Evolutionary conservation across 768 basidiomycete species (phyloP), one percentile per base, ranked within the genome.

Genomic region (Kwoniella sp.): DNA sequence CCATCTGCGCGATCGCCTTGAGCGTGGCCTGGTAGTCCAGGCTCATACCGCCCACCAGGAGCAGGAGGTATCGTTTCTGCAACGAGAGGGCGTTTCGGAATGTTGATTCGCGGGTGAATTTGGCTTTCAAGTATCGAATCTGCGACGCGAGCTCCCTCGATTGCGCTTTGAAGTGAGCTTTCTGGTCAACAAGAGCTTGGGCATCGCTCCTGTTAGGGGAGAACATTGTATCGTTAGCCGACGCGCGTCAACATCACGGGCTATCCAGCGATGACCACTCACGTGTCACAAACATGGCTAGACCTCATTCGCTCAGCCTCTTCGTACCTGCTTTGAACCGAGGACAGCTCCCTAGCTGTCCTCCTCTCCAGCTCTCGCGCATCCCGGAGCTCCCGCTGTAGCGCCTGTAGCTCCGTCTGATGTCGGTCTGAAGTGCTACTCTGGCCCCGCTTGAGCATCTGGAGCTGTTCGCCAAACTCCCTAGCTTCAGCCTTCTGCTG

Each of bases 121-220:
- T 89, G 48, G 87, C 86, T 72, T 98, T 93, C 61, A 98, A 79
- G 74, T 95, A 96, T 34, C 80, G 81, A 53, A 95, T 89, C 72
- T 95, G 89, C 7, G 88, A 82, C 42, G 98, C 83, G 17, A 96
- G 77, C 8, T 89, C 63, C 32, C 50, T 40, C 5, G 55, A 40
- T 50, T 71, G 70, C 2, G 61, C 49, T 27, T 62, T 64, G 56
- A 65, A 63, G n/a, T 41, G 36, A 12, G 45, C 14, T 44, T 55
- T 57, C 43, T 67, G 61, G 5, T 55, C 56, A 11, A 45, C 41
- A 17, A 62, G 42, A 28, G 29, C 44, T 12, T 40, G 20, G 12
- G n/a, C 12, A 15, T 36, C 22, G 9, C 33, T 47, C 42, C 48
- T 55, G 20, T 32, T 17, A 49, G 17, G n/a, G 33, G n/a, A 7